Base-by-base conservation (phyloP, 106 monocot species). In the Ottelia alismoides region DNA sequence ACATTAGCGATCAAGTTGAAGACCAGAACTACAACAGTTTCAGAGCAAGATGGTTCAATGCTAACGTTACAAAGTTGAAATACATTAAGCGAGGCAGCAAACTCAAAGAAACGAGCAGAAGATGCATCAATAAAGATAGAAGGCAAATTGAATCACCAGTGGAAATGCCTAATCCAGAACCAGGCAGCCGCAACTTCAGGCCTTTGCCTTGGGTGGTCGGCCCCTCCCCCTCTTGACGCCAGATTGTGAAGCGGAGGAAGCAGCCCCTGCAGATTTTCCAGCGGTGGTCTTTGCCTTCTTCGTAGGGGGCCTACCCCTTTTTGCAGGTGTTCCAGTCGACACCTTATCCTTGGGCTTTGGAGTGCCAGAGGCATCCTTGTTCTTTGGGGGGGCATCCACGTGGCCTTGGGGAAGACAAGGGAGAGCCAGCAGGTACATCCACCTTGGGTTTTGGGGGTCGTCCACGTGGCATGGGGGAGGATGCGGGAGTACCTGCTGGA, bases 301-400 rank as follows among this genome's bases (percentile, higher is more conserved):
- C 6, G 40, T 6, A 6, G 10, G 6, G 6, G 10, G 10, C 16
- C 40, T 43, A 16, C 40, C 40, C 40, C 40, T 43, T 16, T 43
- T 43, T 7, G 40, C 40, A 43, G 40, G 40, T 43, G 6, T 43
- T 6, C 40, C 16, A 43, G 40, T 43, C 40, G 6, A 7, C 10
- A 16, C 40, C 40, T 43, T 43, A n/a, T n/a, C n/a, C 40, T 43
- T 43, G 40, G 40, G 10, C 6, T 16, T 43, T 43, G 45, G 22
- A 11, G 45, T 17, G 2, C 14, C 25, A 12, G 60, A 7, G 12
- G 11, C 22, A 0, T 23, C 45, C 27, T 56, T 62, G n/a, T n/a
- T n/a, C 69, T 88, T 87, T 5, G 78, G 75, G n/a, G 0, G 85
- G 80, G 3, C 87, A 60, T 1, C 87, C 87, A 1, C 87, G 63